Evolutionary conservation across 257 asterid genomes (phyloP), one percentile per base, ranked within the genome.

Genomic region (Thymus quinquecostatus): DNA sequence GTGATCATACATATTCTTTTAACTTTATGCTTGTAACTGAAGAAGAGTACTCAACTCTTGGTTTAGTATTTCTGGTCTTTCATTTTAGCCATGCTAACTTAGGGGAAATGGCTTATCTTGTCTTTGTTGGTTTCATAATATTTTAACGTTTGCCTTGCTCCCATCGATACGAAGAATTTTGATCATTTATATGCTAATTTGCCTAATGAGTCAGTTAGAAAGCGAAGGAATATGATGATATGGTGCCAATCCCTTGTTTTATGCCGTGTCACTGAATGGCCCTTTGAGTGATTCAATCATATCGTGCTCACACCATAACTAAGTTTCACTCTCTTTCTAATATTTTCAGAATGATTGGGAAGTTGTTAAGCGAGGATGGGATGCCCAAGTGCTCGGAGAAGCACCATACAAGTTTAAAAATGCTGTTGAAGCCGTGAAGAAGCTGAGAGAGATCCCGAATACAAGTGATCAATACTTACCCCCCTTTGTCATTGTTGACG

Each of bases 311-410:
- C 55, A 32, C 49, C 7, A 58, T 75, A 62, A 53, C 75, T 70
- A 10, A 59, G 65, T 28, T 59, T 8, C 30, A 12, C 6, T 53
- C 12, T 61, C 21, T 71, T 67, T 74, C 56, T 38, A 30, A 45
- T 74, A 4, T 73, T 56, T 81, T 53, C 82, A 94, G 98, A 94
- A 94, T 84, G 98, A 94, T 58, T 94, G 98, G 97, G 96, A 85
- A 29, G 92, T 91, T 49, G 85, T 94, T 7, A 94, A 94, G 78
- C 78, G 98, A 72, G 98, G 97, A 63, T 94, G 98, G 98, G 98
- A 94, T 73, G 98, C 98, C 29, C 98, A 91, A 80, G 97, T 94
- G 64, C 96, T 89, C 65, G 98, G 97, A 69, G 98, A 91, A 85
- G 97, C 98, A 70, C 96, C 96, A 8, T 78, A 91, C 84, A 88